Conservation (phyloP, 306 rosid species). For the Mimosa bimucronata region DNA sequence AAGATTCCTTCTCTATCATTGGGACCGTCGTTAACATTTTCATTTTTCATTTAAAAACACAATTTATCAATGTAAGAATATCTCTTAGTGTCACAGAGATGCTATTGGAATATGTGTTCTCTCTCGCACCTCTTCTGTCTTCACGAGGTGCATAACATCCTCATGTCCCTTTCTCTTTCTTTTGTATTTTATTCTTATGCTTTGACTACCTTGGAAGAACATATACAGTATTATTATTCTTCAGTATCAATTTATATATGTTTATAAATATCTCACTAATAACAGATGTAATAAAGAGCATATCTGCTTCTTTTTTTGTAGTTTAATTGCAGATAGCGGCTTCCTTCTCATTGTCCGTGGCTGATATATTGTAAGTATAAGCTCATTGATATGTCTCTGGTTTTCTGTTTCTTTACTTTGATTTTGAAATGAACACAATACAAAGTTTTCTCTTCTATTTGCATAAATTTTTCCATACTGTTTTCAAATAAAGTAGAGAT, state of each 20-base stretch:
- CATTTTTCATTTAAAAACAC: not conserved
- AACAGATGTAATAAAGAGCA: not conserved
- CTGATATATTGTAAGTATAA: not conserved
- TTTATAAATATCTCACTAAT: not conserved
- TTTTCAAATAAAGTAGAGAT: not conserved
- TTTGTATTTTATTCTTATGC: not conserved
- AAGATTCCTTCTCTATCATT: slow-evolving; percentile 34
- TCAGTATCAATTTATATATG: not conserved
- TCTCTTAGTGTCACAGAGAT: slow-evolving; percentile 25
- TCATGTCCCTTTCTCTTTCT: slow-evolving; percentile 14
- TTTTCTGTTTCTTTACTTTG: slow-evolving; percentile 4
- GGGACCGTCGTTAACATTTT: slow-evolving; percentile 21
- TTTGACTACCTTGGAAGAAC: not conserved
- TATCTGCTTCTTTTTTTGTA: slow-evolving; percentile 15
- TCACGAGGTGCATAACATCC: not conserved
- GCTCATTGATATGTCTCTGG: not conserved
- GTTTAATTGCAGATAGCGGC: slow-evolving; percentile 13
- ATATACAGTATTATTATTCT: not conserved
- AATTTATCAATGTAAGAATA: slow-evolving; percentile 4
- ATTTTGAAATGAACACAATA: not conserved
- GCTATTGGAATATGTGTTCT: slow-evolving; percentile 25
- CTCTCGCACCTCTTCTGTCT: not conserved
- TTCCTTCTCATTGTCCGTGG: slow-evolving; percentile 6
- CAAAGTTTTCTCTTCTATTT: not conserved
- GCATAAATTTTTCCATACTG: not conserved